Conservation (phyloP, 164 flowering plant genomes). For the Akebia trifoliata region DNA sequence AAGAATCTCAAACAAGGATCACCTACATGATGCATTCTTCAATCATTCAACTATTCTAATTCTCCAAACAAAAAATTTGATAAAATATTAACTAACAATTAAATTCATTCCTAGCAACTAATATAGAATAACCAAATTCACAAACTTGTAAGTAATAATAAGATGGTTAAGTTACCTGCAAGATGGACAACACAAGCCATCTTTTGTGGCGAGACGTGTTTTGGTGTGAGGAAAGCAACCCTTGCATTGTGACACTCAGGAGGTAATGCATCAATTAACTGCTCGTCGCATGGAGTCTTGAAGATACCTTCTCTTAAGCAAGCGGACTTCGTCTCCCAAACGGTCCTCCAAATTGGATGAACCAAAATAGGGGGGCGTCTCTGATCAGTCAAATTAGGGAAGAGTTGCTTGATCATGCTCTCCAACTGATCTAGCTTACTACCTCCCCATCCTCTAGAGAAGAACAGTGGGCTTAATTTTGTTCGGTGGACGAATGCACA, state of each 20-base stretch:
- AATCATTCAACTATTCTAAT: too few relatives aligned
- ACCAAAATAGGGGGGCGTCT: slow-evolving; percentile 74
- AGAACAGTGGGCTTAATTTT: slow-evolving; percentile 74
- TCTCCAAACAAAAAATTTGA: too few relatives aligned
- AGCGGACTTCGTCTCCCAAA: slow-evolving; percentile 84
- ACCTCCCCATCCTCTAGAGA: slow-evolving; percentile 97
- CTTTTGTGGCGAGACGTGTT: slow-evolving; percentile 51
- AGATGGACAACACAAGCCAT: slow-evolving; percentile 98
- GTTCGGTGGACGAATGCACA: slow-evolving; percentile 89
- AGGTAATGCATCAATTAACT: slow-evolving; percentile 76
- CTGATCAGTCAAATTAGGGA: slow-evolving; percentile 62
- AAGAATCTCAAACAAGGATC: too few relatives aligned
- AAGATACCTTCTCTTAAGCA: slow-evolving; percentile 79
- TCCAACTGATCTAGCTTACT: slow-evolving; percentile 73
- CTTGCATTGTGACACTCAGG: slow-evolving; percentile 82
- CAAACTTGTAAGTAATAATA: background rate
- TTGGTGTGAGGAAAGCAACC: slow-evolving; percentile 83
- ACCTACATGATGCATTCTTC: too few relatives aligned
- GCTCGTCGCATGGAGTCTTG: slow-evolving; percentile 73
- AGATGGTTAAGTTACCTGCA: slow-evolving; percentile 54
- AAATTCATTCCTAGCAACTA: too few relatives aligned
- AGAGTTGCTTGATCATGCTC: slow-evolving; percentile 66
- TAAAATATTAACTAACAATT: too few relatives aligned
- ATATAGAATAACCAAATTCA: background rate
- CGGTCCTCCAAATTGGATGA: slow-evolving; percentile 74